These are phyloP conservation scores for Thymus mandschuricus DNA, from an alignment of 257 asterid species.

Conservation along the genomic window DNA sequence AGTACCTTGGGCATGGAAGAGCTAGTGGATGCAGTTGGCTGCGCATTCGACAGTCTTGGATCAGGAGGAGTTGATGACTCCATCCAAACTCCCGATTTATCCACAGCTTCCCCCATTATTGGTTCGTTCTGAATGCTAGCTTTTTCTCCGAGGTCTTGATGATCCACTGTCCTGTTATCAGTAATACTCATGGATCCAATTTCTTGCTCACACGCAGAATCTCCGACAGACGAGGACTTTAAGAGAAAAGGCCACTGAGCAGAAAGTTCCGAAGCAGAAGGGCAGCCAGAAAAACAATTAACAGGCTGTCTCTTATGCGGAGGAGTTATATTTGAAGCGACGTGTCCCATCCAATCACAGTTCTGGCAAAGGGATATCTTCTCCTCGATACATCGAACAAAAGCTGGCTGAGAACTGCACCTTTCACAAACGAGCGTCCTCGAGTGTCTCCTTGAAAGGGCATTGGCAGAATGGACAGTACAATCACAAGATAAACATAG, in stretches of 20 bases:
- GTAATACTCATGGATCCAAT: slow-evolving; percentile 52
- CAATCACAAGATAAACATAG: slow-evolving; percentile 61
- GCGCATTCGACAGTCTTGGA: slow-evolving; percentile 24
- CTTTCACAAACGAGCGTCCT: slow-evolving; percentile 64
- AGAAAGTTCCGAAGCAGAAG: slow-evolving; percentile 57
- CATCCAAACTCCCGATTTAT: slow-evolving; percentile 35
- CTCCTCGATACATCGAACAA: slow-evolving; percentile 50
- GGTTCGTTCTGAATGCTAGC: slow-evolving; percentile 28
- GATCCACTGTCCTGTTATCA: slow-evolving; percentile 27
- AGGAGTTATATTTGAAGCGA: slow-evolving; percentile 35
- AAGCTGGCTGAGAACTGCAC: slow-evolving; percentile 60
- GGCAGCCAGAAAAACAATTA: slow-evolving; percentile 55
- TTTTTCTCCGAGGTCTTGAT: slow-evolving; percentile 27
- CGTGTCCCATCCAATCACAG: slow-evolving; percentile 57
- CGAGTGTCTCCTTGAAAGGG: slow-evolving; percentile 57
- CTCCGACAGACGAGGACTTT: slow-evolving; percentile 41
- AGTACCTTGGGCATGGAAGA: slow-evolving; percentile 44
- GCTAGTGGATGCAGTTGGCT: slow-evolving; percentile 33
- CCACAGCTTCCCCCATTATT: slow-evolving; percentile 25
- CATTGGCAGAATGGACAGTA: slow-evolving; percentile 62
- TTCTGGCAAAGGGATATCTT: slow-evolving; percentile 62
- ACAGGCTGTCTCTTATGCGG: slow-evolving; percentile 49
- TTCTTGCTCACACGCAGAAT: slow-evolving; percentile 53
- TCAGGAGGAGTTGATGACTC: slow-evolving; percentile 35
- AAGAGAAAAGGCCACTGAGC: slow-evolving; percentile 50